Base-by-base conservation (phyloP, 805 yeast species). In the Kazachstania martiniae region DNA sequence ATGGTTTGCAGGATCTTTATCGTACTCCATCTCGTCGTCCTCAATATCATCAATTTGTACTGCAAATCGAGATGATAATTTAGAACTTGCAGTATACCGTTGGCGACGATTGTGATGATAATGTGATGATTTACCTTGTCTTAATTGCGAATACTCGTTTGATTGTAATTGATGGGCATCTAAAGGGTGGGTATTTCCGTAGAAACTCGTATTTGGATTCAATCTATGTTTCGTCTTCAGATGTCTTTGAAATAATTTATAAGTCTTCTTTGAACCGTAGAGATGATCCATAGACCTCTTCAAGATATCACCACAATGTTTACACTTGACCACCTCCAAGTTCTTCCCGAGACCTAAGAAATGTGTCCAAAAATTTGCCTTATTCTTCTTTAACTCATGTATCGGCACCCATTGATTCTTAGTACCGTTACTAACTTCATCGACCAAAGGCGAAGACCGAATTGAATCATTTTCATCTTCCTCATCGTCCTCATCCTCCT, bases 381-480 rank as follows among this genome's bases (percentile, higher is more conserved):
- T 39, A 17, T 25, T 30, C 18, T 36, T 43, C 6, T 17, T 28
- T 12, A 42, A 12, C 8, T 32, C 21, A 29, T 40, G 40, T 4
- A 39, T 26, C 1, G 44, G 46, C 3, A 42, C 21, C 48, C 48
- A 44, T 22, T 21, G 18, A 12, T 35, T 10, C 2, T n/a, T 19
- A 8, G 34, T 34, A 15, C 36, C 41, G 17, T 18, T 21, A 5
- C 31, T 24, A 12, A 34, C 35, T 21, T 34, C 44, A 4, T 18
- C 13, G 25, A 28, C 22, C 19, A 12, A n/a, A n/a, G n/a, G n/a
- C n/a, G n/a, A n/a, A n/a, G n/a, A n/a, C n/a, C n/a, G n/a, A n/a
- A n/a, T n/a, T n/a, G 16, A 12, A 22, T 21, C 32, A 17, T 21
- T 22, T 8, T 10, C 32, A 21, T 21, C 21, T 22, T 29, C 27